Evolutionary conservation across 495 filamentous ascomycete genomes (phyloP).

Genomic region (Lindgomyces ingoldianus): DNA sequence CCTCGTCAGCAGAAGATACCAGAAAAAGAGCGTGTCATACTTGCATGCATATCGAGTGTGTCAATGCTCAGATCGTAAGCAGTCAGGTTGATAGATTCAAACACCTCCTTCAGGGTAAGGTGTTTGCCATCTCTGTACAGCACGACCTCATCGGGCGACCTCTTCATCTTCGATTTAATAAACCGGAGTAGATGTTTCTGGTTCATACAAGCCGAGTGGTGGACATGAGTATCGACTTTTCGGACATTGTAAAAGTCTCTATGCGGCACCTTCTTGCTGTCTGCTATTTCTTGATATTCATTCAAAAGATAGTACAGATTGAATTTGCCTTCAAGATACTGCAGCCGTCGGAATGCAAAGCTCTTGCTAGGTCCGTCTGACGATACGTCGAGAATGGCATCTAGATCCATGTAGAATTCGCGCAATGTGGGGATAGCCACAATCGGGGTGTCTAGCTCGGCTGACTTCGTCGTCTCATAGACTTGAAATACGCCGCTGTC

Average conservation of each 20-base stretch:
- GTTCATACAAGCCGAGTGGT: conserved; percentile 99
- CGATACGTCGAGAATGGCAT: conserved; percentile 77
- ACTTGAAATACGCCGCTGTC: conserved; percentile 87
- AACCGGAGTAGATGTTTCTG: conserved; percentile 97
- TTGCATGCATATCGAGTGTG: conserved; percentile 95
- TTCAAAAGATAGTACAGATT: conserved; percentile 90
- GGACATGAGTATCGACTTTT: conserved; percentile 98
- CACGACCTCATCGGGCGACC: conserved; percentile 89
- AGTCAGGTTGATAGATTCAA: conserved; percentile 93
- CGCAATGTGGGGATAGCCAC: conserved; percentile 82
- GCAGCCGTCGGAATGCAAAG: conserved; percentile 89
- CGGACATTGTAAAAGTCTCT: conserved; percentile 98
- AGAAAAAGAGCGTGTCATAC: conserved; percentile 37
- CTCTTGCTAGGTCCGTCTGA: conserved; percentile 96
- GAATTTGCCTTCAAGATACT: conserved; percentile 95
- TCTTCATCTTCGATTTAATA: conserved; percentile 99
- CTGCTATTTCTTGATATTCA: conserved; percentile 95
- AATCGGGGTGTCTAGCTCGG: conserved; percentile 64
- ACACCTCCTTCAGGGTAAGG: conserved; percentile 87
- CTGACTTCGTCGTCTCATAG: conserved; percentile 66
- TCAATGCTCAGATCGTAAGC: conserved; percentile 98
- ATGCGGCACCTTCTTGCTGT: conserved; percentile 95
- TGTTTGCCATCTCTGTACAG: conserved; percentile 91
- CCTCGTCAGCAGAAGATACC: neutral
- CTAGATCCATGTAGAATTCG: conserved; percentile 95